phyloP scores from a whole-genome alignment of 306 rosid species.

The Gillenia trifoliata region DNA sequence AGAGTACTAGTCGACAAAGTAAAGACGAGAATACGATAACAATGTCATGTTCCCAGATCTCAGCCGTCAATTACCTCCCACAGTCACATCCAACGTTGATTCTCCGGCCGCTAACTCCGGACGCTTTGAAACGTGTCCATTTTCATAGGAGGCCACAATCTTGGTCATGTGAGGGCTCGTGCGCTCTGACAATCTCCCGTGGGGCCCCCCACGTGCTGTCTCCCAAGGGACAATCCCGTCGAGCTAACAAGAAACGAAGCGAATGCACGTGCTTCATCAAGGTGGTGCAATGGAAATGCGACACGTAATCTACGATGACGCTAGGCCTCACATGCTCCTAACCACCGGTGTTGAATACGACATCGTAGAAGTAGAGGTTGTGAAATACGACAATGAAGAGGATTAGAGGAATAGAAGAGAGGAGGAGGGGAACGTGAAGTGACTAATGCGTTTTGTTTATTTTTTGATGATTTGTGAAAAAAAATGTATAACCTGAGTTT shows the following conservation, averaged over 20 bases:
- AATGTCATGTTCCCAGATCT: conserved; percentile 19
- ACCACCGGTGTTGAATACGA: conserved; percentile 4
- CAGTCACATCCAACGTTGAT: conserved; percentile 34
- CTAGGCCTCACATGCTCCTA: conserved; percentile 21
- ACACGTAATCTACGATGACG: conserved; percentile 6
- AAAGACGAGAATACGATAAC: conserved; percentile 14
- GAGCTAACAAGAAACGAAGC: neutral
- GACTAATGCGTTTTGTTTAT: no score
- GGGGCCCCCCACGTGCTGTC: conserved; percentile 58
- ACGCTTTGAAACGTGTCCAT: conserved; percentile 33
- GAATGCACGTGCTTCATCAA: conserved; percentile 28
- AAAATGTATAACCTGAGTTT: no score
- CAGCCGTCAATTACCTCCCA: conserved; percentile 28
- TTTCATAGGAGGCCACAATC: conserved; percentile 16
- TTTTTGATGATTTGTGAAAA: no score
- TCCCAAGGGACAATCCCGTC: neutral
- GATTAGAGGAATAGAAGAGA: conserved; percentile 16
- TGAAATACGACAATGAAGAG: conserved; percentile 13
- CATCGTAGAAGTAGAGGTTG: neutral
- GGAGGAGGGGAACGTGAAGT: neutral
- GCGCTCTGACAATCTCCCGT: conserved; percentile 14
- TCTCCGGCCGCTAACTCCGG: conserved; percentile 36
- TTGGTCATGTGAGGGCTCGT: conserved; percentile 59
- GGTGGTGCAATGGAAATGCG: neutral
- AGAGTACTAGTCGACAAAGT: neutral